These are phyloP conservation scores for Lactarius akahatsu DNA, from an alignment of 768 basidiomycete genomes.

Conservation along the genomic window DNA sequence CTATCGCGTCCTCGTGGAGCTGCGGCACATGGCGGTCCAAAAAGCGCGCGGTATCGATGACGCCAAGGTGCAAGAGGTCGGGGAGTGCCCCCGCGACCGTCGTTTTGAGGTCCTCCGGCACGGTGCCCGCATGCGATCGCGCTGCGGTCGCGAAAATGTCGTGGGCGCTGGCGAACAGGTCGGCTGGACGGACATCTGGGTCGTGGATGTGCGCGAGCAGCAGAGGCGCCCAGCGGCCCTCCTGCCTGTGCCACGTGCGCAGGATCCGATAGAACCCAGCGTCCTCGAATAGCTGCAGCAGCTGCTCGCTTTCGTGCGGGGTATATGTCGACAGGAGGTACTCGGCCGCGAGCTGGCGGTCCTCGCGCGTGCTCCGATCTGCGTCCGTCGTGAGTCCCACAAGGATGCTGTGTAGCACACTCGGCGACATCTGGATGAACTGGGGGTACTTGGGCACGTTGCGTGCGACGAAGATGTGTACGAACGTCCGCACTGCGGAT, in stretches of 20 bases:
- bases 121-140: slow-evolving; percentile 46
- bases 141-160: slow-evolving; percentile 54
- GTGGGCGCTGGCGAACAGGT: slow-evolving; percentile 66
- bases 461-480: slow-evolving; percentile 94
- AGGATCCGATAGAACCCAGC: slow-evolving; percentile 94
- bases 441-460: slow-evolving; percentile 97
- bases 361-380: slow-evolving; percentile 80
- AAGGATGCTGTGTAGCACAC: slow-evolving; percentile 71
- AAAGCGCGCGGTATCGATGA: slow-evolving; percentile 68
- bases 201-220: slow-evolving; percentile 76
- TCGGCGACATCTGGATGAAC: slow-evolving; percentile 59
- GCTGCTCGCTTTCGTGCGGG: slow-evolving; percentile 70
- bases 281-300: slow-evolving; percentile 66
- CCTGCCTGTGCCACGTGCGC: slow-evolving; percentile 73
- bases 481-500: slow-evolving; percentile 69
- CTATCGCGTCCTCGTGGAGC: slow-evolving; percentile 64
- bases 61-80: slow-evolving; percentile 56
- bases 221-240: slow-evolving; percentile 72
- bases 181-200: slow-evolving; percentile 53
- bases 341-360: slow-evolving; percentile 92
- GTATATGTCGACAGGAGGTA: slow-evolving; percentile 90
- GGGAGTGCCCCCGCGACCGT: slow-evolving; percentile 62
- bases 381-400: slow-evolving; percentile 72
- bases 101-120: slow-evolving; percentile 56
- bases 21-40: slow-evolving; percentile 67